Percentiles rank a stretch among this genome's conserved stretches.
These are phyloP conservation scores for Harringtonia aguacate DNA, from an alignment of 2,329 filamentous ascomycete species.

Conservation along the genomic window DNA sequence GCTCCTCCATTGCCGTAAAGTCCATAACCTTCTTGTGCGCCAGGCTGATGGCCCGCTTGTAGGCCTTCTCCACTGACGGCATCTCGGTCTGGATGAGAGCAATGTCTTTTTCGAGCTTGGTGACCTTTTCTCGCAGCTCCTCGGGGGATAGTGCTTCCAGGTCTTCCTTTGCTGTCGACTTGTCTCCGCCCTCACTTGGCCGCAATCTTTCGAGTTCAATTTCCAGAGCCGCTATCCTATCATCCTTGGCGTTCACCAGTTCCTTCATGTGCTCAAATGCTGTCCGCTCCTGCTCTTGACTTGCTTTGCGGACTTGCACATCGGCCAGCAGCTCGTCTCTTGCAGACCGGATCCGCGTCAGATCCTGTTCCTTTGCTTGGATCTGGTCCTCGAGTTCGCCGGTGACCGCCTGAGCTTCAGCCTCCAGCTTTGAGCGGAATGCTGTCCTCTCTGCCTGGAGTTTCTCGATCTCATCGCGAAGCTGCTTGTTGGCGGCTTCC, in stretches of 20 bases:
- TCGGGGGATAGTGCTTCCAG: slow-evolving; percentile 54
- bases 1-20: slow-evolving; percentile 65
- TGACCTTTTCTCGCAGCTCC: slow-evolving; percentile 63
- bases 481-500: slow-evolving; percentile 75
- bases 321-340: slow-evolving; percentile 83
- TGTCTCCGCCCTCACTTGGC: slow-evolving; percentile 33
- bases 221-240: slow-evolving; percentile 72
- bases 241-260: slow-evolving; percentile 66
- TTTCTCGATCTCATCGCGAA: slow-evolving; percentile 78
- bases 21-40: slow-evolving; percentile 83
- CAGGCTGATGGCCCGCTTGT: slow-evolving; percentile 76
- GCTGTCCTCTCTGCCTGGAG: slow-evolving; percentile 74
- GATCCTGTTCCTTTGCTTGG: slow-evolving; percentile 68
- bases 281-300: slow-evolving; percentile 63
- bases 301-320: slow-evolving; percentile 65
- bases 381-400: slow-evolving; percentile 75
- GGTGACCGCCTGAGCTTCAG: slow-evolving; percentile 62
- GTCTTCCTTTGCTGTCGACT: slow-evolving; percentile 32
- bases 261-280: slow-evolving; percentile 69
- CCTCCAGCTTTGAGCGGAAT: slow-evolving; percentile 71
- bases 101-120: slow-evolving; percentile 69
- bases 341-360: slow-evolving; percentile 72
- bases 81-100: slow-evolving; percentile 78
- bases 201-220: slow-evolving; percentile 66
- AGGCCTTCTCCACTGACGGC: slow-evolving; percentile 80